Evolutionary conservation across 78 protist genomes (phyloP), one percentile per base, ranked within the genome.

Genomic region (Carpediemonas membranifera): DNA sequence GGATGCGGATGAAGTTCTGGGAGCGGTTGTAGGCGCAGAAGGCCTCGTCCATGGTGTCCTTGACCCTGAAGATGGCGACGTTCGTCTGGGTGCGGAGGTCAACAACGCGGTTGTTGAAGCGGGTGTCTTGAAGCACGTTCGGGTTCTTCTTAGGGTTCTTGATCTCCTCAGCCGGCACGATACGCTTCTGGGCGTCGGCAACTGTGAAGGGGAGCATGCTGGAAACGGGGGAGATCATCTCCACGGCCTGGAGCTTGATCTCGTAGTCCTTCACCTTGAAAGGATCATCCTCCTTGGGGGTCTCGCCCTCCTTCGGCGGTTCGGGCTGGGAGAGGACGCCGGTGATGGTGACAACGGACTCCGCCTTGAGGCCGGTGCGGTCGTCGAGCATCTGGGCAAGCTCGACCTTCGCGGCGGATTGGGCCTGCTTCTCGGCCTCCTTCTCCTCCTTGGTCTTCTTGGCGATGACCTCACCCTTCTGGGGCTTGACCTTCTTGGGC

Each of bases 1-100:
- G 93, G 97, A 94, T 94, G 59, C 94, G 96, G 77, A 89, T 91
- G 90, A 90, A 92, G 15, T 11, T n/a, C 37, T 27, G 24, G 5
- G 9, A 19, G 27, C 11, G 24, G 7, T 43, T 19, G 57, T 43
- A 66, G 28, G 39, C 57, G 25, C 71, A 15, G 71, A 66, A 66
- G 41, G 56, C 25, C 1, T 1, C 16, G 25, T 54, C 7, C 21
- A 51, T 25, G 37, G n/a, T 5, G 15, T 50, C 1, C 15, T 50
- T 7, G 25, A 39, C 18, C n/a, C 27, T 1, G 19, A 66, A 50
- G 36, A 66, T 66, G 28, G 71, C 71, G 7, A n/a, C 34, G 28
- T 66, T 66, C 7, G 71, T n/a, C 7, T 50, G 71, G 9, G 37
- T 35, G n/a, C 71, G 3, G 28, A 66, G 71, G 3, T 66, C 71